Conservation (phyloP, 2,329 filamentous ascomycete species). For the Fusarium sterilihyphosum region DNA sequence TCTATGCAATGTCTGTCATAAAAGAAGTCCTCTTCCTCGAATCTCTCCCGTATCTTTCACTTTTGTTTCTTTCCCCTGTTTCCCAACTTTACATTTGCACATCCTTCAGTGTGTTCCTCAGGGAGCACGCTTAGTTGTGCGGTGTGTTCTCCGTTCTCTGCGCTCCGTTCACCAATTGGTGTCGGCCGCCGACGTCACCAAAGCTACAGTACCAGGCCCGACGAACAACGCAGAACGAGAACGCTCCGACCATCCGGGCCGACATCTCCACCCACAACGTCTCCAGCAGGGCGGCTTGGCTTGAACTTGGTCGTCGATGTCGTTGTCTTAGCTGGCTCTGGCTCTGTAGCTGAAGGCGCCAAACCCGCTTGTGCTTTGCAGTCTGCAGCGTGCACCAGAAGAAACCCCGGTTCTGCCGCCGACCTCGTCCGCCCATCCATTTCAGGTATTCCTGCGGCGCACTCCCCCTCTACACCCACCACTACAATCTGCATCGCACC, state of each 20-base stretch:
- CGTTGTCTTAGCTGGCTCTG: conserved; percentile 29
- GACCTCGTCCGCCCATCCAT: conserved; percentile 43
- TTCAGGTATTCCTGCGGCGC: conserved; percentile 36
- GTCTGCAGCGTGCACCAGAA: conserved; percentile 24
- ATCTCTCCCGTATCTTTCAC: background rate
- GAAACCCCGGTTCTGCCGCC: conserved; percentile 43
- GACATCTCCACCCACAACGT: conserved; percentile 44
- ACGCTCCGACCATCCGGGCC: conserved; percentile 45
- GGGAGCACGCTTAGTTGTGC: conserved; percentile 29
- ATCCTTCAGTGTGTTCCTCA: conserved; percentile 26
- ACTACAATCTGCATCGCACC: conserved; percentile 16
- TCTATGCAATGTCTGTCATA: conserved; percentile 25
- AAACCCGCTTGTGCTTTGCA: conserved; percentile 43
- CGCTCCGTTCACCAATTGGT: conserved; percentile 23
- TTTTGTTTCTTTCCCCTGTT: conserved; percentile 1
- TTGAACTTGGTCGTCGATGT: conserved; percentile 40
- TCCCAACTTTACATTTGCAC: background rate
- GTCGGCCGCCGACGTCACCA: conserved; percentile 43
- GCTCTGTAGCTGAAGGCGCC: conserved; percentile 46
- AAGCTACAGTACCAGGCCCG: conserved; percentile 35
- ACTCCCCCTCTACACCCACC: conserved; percentile 29
- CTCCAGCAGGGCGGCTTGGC: conserved; percentile 41
- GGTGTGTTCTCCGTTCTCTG: conserved; percentile 23
- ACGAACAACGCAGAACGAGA: conserved; percentile 37
- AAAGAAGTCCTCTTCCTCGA: conserved; percentile 15